Evolutionary conservation across 177 flowering plant genomes (phyloP), one percentile per base, ranked within the genome.

Genomic region (Vitis hybrid): DNA sequence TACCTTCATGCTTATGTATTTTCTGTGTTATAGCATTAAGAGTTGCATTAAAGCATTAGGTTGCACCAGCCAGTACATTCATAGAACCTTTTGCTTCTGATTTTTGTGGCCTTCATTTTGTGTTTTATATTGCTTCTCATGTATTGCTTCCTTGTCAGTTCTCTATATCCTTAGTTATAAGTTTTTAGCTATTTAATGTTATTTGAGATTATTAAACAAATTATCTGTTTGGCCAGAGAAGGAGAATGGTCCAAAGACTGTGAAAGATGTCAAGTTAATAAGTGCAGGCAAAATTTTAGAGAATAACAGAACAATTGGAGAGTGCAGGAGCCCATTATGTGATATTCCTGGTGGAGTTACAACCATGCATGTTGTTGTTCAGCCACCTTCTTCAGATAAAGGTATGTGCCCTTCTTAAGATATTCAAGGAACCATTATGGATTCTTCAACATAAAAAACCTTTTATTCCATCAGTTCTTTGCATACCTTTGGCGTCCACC

Each of bases 321-420:
- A 86, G 68, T 86, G 92, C 78, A 77, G 72, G 59, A 88, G 87
- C 69, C 90, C 92, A 2, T 62, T 88, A 59, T 83, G 77, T 72
- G 82, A 84, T 62, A 64, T 83, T 59, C 89, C 89, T 52, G 92
- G 84, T 20, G 83, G 81, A 56, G 84, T 86, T 44, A 88, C 89
- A 28, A 88, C 92, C 49, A 86, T 88, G 90, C 92, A 88, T 71
- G 92, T 88, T 22, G 72, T 88, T n/a, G 81, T 88, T 71, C 88
- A 88, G 74, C 81, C 80, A 62, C 87, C 82, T 44, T 51, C 77
- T 13, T n/a, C 57, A 13, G 90, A 83, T 3, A 86, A 78, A 86
- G 87, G 89, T 78, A 74, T 55, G 52, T 38, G n/a, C 62, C 24
- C 31, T 8, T 31, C 38, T 10, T 24, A 52, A 33, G 50, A 38